Conservation (phyloP, 768 basidiomycete species). For the Suillus subaureus region DNA sequence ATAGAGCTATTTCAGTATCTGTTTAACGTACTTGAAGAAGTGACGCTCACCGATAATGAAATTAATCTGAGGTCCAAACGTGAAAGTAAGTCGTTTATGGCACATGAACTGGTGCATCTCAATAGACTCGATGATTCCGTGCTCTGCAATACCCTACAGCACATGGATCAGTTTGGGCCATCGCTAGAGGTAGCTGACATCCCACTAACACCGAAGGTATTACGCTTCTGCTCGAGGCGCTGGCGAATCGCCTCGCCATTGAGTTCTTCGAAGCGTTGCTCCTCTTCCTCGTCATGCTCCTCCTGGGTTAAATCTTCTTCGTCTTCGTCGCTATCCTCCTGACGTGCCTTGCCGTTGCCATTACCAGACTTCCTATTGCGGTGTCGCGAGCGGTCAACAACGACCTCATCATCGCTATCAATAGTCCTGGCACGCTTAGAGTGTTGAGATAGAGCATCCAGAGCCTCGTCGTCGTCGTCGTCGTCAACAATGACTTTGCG, state of each 20-base stretch:
- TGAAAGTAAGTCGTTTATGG: slow-evolving; percentile 80
- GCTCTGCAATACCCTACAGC: slow-evolving; percentile 73
- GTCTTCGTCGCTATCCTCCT: slow-evolving; percentile 32
- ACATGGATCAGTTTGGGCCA: slow-evolving; percentile 1
- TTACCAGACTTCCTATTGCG: slow-evolving; percentile 35
- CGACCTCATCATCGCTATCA: slow-evolving; percentile 38
- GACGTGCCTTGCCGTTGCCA: slow-evolving; percentile 34
- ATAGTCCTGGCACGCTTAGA: slow-evolving; percentile 48
- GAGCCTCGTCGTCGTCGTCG: slow-evolving; percentile 49
- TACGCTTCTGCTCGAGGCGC: slow-evolving; percentile 48
- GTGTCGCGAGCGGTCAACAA: slow-evolving; percentile 17
- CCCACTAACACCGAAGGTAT: slow-evolving; percentile 45
- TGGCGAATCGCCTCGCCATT: slow-evolving; percentile 58
- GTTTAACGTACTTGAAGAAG: background rate
- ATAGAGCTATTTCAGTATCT: slow-evolving; percentile 10
- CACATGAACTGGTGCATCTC: slow-evolving; percentile 97
- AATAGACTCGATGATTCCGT: slow-evolving; percentile 85
- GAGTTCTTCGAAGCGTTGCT: slow-evolving; percentile 65
- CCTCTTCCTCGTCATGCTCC: slow-evolving; percentile 51
- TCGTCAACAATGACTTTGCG: slow-evolving; percentile 48
- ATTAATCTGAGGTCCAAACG: slow-evolving; percentile 92
- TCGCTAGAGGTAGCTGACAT: slow-evolving; percentile 40
- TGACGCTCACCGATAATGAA: slow-evolving; percentile 82
- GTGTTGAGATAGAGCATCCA: slow-evolving; percentile 31
- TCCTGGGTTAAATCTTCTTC: slow-evolving; percentile 40